phyloP scores from a whole-genome alignment of 129 eudicot species.

The Flaveria ramosissima region DNA sequence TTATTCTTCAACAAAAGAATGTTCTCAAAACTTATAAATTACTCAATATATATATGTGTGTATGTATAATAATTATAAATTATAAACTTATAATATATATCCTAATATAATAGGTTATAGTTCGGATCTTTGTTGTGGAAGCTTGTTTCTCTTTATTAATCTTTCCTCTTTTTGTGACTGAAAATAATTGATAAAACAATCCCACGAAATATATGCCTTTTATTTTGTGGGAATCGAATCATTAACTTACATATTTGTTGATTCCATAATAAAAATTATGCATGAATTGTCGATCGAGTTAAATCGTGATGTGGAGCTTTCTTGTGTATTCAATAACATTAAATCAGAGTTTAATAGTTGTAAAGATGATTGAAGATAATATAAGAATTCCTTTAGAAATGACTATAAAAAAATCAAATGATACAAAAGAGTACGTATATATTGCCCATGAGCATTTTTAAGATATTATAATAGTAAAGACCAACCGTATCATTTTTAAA shows the following conservation, averaged over 20 bases:
- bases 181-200: background rate
- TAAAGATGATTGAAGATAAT: background rate
- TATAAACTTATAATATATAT: no score
- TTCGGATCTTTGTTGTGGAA: constrained; percentile 5
- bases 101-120: background rate
- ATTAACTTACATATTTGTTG: background rate
- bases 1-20: no score
- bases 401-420: no score
- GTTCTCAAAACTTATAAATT: no score
- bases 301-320: background rate
- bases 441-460: background rate
- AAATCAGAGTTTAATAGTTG: background rate
- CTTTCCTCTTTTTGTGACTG: background rate
- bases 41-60: no score
- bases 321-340: background rate
- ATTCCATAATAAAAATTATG: background rate
- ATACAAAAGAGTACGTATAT: no score
- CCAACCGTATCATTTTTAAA: background rate
- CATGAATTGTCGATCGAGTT: background rate
- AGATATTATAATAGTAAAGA: background rate
- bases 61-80: no score
- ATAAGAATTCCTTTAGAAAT: no score
- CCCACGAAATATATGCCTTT: constrained; percentile 2
- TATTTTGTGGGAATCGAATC: background rate
- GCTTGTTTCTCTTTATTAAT: background rate